Base-by-base conservation (phyloP, 2,329 filamentous ascomycete genomes). In the Zarea fungicola region DNA sequence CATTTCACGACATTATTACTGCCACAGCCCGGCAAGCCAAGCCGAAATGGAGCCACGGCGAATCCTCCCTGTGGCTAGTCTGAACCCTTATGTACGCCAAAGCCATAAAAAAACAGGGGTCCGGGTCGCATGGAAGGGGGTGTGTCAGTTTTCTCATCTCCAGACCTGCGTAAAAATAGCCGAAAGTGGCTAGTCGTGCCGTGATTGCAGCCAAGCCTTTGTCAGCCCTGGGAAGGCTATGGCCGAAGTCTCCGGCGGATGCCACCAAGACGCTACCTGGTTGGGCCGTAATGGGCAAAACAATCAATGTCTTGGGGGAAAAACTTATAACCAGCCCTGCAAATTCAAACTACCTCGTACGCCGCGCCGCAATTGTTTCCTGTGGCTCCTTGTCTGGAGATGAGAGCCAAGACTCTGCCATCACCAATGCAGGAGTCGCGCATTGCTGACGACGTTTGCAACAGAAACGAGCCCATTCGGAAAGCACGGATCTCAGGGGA, bases 11-110 rank as follows among this genome's bases (percentile, higher is more conserved):
- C 36, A 9, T 41, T 19, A 35, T 40, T 32, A 32, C 29, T 35
- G 26, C 22, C 45, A 48, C 37, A 41, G 45, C 45, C 45, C 18
- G 35, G 21, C 9, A 9, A 41, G 44, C 44, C 35, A 26, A 36
- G 45, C 45, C 28, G 13, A 48, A n/a, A 28, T 41, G 29, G 28
- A 22, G 45, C 45, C 18, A 14, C 28, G 25, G 28, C 16, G 35
- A 19, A 5, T n/a, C n/a, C n/a, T n/a, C n/a, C n/a, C n/a, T n/a
- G n/a, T n/a, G n/a, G n/a, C n/a, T n/a, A n/a, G n/a, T n/a, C n/a
- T n/a, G n/a, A n/a, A n/a, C n/a, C n/a, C n/a, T n/a, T n/a, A n/a
- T n/a, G n/a, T n/a, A n/a, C n/a, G n/a, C n/a, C n/a, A n/a, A n/a
- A n/a, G n/a, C n/a, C n/a, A n/a, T n/a, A n/a, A n/a, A n/a, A n/a